These are phyloP conservation scores for Calonectria honghensis DNA, from an alignment of 2,329 filamentous ascomycete genomes.

Conservation along the genomic window DNA sequence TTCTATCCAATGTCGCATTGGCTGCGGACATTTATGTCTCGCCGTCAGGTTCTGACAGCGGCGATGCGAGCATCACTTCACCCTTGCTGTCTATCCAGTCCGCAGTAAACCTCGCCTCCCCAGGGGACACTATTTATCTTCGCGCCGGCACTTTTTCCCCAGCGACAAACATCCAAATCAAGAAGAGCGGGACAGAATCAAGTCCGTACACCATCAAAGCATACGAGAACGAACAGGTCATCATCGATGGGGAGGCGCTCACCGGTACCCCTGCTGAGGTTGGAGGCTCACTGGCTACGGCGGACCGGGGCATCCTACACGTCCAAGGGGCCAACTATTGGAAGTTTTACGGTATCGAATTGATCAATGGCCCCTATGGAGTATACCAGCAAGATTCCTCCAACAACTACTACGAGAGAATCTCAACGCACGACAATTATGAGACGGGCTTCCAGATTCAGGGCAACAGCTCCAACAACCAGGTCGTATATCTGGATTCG, in stretches of 20 bases:
- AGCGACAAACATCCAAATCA: constrained; percentile 68
- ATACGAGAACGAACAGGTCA: constrained; percentile 64
- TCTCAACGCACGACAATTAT: constrained; percentile 61
- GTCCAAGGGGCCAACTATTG: constrained; percentile 65
- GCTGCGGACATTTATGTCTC: constrained; percentile 66
- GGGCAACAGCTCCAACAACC: constrained; percentile 58
- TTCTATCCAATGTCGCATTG: constrained; percentile 22
- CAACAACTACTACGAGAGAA: constrained; percentile 60
- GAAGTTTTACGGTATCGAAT: constrained; percentile 61
- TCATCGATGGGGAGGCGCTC: constrained; percentile 65
- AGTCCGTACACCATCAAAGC: constrained; percentile 64
- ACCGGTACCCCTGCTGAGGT: constrained; percentile 62
- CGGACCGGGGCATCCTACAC: constrained; percentile 67
- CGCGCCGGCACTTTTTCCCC: constrained; percentile 65
- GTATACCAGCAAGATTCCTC: constrained; percentile 58
- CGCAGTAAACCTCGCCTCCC: constrained; percentile 65
- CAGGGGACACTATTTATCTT: constrained; percentile 67
- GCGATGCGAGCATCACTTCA: constrained; percentile 57
- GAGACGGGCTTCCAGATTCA: constrained; percentile 61
- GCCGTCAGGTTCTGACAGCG: constrained; percentile 61
- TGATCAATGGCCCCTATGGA: constrained; percentile 61
- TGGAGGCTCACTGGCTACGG: constrained; percentile 60
- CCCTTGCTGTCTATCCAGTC: constrained; percentile 67
- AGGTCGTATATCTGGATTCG: constrained; percentile 63
- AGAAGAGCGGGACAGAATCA: constrained; percentile 62